Conservation (phyloP, 2,329 filamentous ascomycete species). For the Pseudogymnoascus verrucosus region DNA sequence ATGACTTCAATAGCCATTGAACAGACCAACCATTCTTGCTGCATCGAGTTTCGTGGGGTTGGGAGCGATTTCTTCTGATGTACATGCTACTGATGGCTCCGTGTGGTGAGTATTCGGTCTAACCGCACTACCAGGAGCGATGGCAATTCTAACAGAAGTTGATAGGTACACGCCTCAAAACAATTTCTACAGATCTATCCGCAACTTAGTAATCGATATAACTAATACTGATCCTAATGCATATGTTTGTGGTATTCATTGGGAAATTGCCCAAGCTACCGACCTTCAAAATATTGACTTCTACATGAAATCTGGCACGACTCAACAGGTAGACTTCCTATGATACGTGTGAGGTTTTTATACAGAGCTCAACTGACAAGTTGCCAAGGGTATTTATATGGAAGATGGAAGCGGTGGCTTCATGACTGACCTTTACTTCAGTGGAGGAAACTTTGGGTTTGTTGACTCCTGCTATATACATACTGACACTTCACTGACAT, state of each 20-base stretch:
- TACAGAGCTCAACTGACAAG: too few relatives aligned
- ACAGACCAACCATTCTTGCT: not conserved
- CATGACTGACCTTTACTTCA: slow-evolving; percentile 62
- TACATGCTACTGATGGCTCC: not conserved
- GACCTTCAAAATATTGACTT: slow-evolving; percentile 50
- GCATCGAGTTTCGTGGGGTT: not conserved
- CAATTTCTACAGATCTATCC: slow-evolving; percentile 30
- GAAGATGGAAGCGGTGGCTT: slow-evolving; percentile 74
- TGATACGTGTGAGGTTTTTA: too few relatives aligned
- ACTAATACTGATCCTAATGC: slow-evolving; percentile 19
- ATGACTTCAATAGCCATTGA: too few relatives aligned
- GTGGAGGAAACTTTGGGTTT: not conserved
- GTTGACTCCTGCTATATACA: too few relatives aligned
- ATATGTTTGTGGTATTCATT: slow-evolving; percentile 36
- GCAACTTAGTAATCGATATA: slow-evolving; percentile 55
- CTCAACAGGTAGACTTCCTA: slow-evolving; percentile 36
- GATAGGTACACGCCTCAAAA: not conserved
- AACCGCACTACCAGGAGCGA: too few relatives aligned
- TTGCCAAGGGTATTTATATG: slow-evolving; percentile 50
- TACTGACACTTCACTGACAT: too few relatives aligned
- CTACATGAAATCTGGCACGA: slow-evolving; percentile 50
- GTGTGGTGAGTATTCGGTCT: too few relatives aligned
- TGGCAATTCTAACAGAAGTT: not conserved
- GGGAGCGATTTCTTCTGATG: not conserved
- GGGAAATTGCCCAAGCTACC: slow-evolving; percentile 45